Conservation (phyloP, 2,329 filamentous ascomycete species). For the Botryotinia globosa region DNA sequence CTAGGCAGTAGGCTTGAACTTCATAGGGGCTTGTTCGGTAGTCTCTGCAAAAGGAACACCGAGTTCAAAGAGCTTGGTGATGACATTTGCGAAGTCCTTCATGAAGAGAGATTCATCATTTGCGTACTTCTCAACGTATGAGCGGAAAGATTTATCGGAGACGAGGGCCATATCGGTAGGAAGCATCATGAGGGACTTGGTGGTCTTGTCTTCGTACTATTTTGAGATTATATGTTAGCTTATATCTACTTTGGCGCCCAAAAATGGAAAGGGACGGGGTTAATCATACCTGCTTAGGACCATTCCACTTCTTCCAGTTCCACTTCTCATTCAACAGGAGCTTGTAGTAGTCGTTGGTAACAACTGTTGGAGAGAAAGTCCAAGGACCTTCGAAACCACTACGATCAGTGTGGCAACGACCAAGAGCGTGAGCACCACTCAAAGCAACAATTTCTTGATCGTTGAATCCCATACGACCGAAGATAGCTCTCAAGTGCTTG, state of each 20-base stretch:
- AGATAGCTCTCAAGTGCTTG: constrained; percentile 85
- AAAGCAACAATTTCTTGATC: constrained; percentile 96
- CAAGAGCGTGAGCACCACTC: constrained; percentile 79
- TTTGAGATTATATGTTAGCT: constrained; percentile 21
- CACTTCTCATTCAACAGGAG: constrained; percentile 90
- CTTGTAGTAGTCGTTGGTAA: constrained; percentile 95
- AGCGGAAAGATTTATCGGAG: constrained; percentile 82
- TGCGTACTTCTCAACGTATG: constrained; percentile 81
- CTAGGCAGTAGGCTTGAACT: constrained; percentile 57
- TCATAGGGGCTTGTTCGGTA: constrained; percentile 54
- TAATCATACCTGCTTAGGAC: constrained; percentile 64
- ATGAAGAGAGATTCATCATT: constrained; percentile 91
- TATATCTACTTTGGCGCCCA: background rate
- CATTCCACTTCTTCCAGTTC: constrained; percentile 87
- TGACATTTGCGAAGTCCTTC: constrained; percentile 79
- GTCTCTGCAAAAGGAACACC: constrained; percentile 81
- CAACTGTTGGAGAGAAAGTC: constrained; percentile 85
- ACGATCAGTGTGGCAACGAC: constrained; percentile 84
- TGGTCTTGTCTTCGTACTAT: constrained; percentile 81
- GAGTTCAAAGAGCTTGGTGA: constrained; percentile 85
- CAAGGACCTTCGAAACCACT: constrained; percentile 86
- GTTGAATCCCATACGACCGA: constrained; percentile 95
- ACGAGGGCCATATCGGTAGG: constrained; percentile 85
- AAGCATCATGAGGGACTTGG: constrained; percentile 94
- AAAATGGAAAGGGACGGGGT: background rate